Conservation (phyloP, 768 basidiomycete species). For the Termitomyces sp. region DNA sequence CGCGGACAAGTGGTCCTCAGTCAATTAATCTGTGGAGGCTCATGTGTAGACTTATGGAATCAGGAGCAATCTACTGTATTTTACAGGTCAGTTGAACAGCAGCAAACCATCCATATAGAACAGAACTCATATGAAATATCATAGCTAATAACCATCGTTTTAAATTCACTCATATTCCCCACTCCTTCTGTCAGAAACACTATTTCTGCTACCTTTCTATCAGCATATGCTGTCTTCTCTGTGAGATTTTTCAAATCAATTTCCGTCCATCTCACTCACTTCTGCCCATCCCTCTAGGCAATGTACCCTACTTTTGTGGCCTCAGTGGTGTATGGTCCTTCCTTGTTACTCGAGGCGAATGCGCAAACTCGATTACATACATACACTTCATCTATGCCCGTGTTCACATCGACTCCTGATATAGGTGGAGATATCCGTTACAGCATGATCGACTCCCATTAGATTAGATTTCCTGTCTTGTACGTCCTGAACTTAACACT, state of each 20-base stretch:
- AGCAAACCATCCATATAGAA: neutral
- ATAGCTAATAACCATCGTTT: neutral
- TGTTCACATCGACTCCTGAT: neutral
- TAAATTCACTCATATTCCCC: neutral
- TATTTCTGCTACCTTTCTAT: neutral
- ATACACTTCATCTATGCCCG: neutral
- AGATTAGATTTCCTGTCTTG: too few relatives aligned
- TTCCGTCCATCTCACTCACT: neutral
- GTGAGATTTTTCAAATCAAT: neutral
- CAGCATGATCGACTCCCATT: too few relatives aligned
- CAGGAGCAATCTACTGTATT: slow-evolving; percentile 1
- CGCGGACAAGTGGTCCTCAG: neutral
- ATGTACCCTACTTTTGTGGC: slow-evolving; percentile 3
- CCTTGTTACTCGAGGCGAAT: neutral
- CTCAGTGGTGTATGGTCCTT: neutral
- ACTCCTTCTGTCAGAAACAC: neutral
- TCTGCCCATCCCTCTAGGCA: slow-evolving; percentile 1
- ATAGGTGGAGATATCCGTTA: neutral
- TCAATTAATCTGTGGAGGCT: slow-evolving; percentile 2
- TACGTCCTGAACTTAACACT: too few relatives aligned
- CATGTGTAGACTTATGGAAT: neutral
- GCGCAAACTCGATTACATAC: neutral
- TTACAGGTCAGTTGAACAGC: neutral
- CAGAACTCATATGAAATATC: neutral
- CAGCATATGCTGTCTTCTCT: slow-evolving; percentile 1